These are phyloP conservation scores for Arthromyces matolae DNA, from an alignment of 768 basidiomycete genomes.

Conservation along the genomic window DNA sequence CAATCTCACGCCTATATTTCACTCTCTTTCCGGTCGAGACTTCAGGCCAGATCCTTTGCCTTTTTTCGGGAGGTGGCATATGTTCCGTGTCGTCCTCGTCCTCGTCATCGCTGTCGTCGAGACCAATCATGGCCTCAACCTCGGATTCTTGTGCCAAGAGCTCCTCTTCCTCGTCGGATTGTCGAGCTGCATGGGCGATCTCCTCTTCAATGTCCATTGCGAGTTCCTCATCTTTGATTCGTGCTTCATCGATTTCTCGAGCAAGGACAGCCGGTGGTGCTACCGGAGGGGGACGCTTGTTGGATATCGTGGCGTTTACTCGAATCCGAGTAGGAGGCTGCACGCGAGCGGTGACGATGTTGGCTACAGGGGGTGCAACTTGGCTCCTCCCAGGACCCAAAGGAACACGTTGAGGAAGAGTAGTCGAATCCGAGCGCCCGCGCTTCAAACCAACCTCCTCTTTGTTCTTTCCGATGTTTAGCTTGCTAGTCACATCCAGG, in stretches of 20 bases:
- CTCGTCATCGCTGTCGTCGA: slow-evolving; percentile 47
- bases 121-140: slow-evolving; percentile 60
- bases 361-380: slow-evolving; percentile 39
- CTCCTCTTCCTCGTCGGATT: slow-evolving; percentile 39
- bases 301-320: slow-evolving; percentile 24
- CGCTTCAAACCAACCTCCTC: slow-evolving; percentile 63
- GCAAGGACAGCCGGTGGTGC: slow-evolving; percentile 40
- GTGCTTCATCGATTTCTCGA: slow-evolving; percentile 36
- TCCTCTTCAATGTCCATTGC: slow-evolving; percentile 69
- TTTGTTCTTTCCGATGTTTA: slow-evolving; percentile 57
- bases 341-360: slow-evolving; percentile 36
- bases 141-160: slow-evolving; percentile 47
- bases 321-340: slow-evolving; percentile 26
- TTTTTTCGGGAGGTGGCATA: slow-evolving; percentile 32
- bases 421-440: slow-evolving; percentile 60
- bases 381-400: slow-evolving; percentile 55
- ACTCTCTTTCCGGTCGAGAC: slow-evolving; percentile 57
- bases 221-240: slow-evolving; percentile 35
- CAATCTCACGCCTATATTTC: slow-evolving; percentile 58
- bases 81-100: slow-evolving; percentile 29
- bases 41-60: slow-evolving; percentile 69
- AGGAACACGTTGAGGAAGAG: slow-evolving; percentile 67
- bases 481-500: slow-evolving; percentile 48
- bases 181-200: slow-evolving; percentile 23
- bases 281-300: slow-evolving; percentile 40